Conservation (phyloP, 257 asterid genomes). For the Linderniella brevidens region DNA sequence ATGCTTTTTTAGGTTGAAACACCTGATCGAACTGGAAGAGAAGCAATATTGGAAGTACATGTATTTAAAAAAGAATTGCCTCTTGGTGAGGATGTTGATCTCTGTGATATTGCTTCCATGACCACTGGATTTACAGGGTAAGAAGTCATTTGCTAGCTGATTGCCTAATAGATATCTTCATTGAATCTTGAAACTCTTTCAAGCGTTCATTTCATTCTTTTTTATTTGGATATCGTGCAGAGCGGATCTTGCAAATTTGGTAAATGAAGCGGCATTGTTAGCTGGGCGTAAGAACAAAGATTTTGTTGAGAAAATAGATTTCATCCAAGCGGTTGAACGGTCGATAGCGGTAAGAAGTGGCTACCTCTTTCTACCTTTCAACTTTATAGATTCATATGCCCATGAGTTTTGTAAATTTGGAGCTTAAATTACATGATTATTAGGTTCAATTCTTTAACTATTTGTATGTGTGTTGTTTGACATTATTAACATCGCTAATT, state of each 20-base stretch:
- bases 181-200: too few species aligned
- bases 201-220: too few species aligned
- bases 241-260: slow-evolving; percentile 98
- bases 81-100: slow-evolving; percentile 60
- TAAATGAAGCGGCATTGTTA: slow-evolving; percentile 94
- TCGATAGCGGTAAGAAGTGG: slow-evolving; percentile 67
- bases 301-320: slow-evolving; percentile 74
- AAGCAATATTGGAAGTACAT: slow-evolving; percentile 86
- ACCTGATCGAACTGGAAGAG: slow-evolving; percentile 94
- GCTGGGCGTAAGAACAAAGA: slow-evolving; percentile 76
- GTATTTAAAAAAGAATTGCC: slow-evolving; percentile 89
- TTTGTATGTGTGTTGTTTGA: too few species aligned
- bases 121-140: slow-evolving; percentile 99
- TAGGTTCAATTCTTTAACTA: too few species aligned
- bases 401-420: too few species aligned
- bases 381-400: too few species aligned
- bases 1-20: slow-evolving; percentile 85
- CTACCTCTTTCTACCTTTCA: neutral
- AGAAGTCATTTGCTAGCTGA: too few species aligned
- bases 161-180: too few species aligned
- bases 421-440: too few species aligned
- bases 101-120: slow-evolving; percentile 80
- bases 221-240: slow-evolving; percentile 29
- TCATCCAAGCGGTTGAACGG: slow-evolving; percentile 90
- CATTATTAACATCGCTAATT: too few species aligned